These are phyloP conservation scores for Hymenoscyphus salicellus DNA, from an alignment of 2,329 filamentous ascomycete genomes.

Conservation along the genomic window DNA sequence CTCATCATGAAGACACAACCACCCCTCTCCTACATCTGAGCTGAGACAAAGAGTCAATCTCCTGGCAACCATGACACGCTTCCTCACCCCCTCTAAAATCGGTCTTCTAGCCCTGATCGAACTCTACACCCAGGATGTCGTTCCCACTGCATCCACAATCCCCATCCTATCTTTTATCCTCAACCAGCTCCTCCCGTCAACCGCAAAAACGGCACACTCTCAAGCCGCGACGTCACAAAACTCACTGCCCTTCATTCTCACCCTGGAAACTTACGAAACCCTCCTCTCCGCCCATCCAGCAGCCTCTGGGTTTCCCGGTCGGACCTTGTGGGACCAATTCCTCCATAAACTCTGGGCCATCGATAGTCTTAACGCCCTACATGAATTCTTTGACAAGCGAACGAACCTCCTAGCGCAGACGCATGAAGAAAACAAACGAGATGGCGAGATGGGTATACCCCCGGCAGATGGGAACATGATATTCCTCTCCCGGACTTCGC, in stretches of 20 bases:
- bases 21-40: neutral
- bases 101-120: constrained; percentile 76
- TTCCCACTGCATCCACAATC: constrained; percentile 68
- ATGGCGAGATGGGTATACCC: constrained; percentile 51
- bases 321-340: constrained; percentile 84
- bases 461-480: constrained; percentile 52
- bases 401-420: constrained; percentile 57
- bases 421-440: constrained; percentile 56
- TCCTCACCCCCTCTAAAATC: constrained; percentile 85
- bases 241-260: constrained; percentile 44
- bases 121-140: constrained; percentile 70
- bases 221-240: constrained; percentile 12
- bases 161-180: constrained; percentile 77
- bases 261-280: constrained; percentile 58
- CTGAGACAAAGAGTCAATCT: neutral
- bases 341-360: constrained; percentile 79
- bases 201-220: constrained; percentile 29
- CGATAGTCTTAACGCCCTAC: constrained; percentile 76
- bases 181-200: constrained; percentile 60
- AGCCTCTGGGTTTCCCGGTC: constrained; percentile 62
- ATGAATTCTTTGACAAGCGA: constrained; percentile 67
- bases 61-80: constrained; percentile 64
- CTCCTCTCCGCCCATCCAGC: constrained; percentile 53
- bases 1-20: neutral
- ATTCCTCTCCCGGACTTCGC: constrained; percentile 68